A percentile compares a stretch with the other conserved stretches of the same genome.
These are phyloP conservation scores for Smallanthus sonchifolius DNA, from an alignment of 129 eudicot species.

Conservation along the genomic window DNA sequence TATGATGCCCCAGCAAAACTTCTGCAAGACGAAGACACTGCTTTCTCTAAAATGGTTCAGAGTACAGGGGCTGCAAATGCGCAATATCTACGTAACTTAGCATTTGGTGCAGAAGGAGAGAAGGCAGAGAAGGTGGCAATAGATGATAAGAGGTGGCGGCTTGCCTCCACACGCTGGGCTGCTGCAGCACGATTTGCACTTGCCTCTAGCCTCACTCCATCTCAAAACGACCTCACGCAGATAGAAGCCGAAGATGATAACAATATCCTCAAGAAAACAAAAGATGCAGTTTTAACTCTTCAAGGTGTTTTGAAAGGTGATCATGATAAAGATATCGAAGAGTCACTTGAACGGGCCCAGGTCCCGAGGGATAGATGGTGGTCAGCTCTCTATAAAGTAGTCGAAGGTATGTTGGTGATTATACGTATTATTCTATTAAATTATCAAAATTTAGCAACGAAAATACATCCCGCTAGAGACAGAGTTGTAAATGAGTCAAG, in stretches of 20 bases:
- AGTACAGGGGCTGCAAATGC: constrained; percentile 97
- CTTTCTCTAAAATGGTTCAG: constrained; percentile 89
- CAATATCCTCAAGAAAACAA: constrained; percentile 59
- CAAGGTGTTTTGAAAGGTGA: constrained; percentile 80
- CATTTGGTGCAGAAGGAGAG: constrained; percentile 37
- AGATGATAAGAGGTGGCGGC: constrained; percentile 58
- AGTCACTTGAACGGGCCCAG: constrained; percentile 48
- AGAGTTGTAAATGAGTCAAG: background rate
- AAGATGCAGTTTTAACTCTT: constrained; percentile 76
- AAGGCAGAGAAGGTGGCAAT: constrained; percentile 36
- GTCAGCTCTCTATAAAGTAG: constrained; percentile 76
- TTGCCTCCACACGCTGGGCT: constrained; percentile 81
- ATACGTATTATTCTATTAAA: background rate
- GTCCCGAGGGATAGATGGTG: constrained; percentile 87
- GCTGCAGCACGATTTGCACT: constrained; percentile 87
- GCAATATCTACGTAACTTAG: constrained; percentile 70
- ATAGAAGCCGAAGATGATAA: constrained; percentile 45
- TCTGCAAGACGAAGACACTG: constrained; percentile 47
- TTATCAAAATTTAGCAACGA: background rate
- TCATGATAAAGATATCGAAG: constrained; percentile 62
- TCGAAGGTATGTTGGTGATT: constrained; percentile 53
- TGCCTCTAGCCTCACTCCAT: constrained; percentile 54
- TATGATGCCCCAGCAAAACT: constrained; percentile 69
- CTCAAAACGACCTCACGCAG: constrained; percentile 58
- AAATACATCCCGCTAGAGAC: background rate